Percentiles rank a stretch among this genome's conserved stretches.
Conservation (phyloP, 1,139 yeast genomes). For the Insectozyma bohioensis region DNA sequence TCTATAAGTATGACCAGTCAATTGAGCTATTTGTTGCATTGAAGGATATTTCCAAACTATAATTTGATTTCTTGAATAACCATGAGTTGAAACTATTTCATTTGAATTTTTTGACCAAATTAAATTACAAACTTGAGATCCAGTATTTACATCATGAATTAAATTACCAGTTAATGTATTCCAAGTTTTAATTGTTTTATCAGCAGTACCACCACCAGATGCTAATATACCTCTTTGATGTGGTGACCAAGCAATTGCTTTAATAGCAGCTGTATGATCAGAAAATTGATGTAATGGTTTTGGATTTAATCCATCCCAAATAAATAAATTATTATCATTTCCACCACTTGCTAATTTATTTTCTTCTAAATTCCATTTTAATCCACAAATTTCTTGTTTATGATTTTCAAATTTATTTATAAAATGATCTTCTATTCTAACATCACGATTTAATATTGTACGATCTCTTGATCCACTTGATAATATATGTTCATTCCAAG, state of each 20-base stretch:
- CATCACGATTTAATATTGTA: slow-evolving; percentile 85
- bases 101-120: slow-evolving; percentile 92
- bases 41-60: slow-evolving; percentile 94
- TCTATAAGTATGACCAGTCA: slow-evolving; percentile 92
- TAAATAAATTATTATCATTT: slow-evolving; percentile 79
- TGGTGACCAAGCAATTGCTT: slow-evolving; percentile 97
- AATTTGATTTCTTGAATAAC: slow-evolving; percentile 87
- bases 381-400: slow-evolving; percentile 94
- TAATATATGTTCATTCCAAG: slow-evolving; percentile 92
- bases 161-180: slow-evolving; percentile 78
- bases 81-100: slow-evolving; percentile 93
- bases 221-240: slow-evolving; percentile 93
- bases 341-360: slow-evolving; percentile 91
- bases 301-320: slow-evolving; percentile 82
- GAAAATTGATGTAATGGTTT: slow-evolving; percentile 71
- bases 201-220: slow-evolving; percentile 97
- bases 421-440: slow-evolving; percentile 81
- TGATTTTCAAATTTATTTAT: slow-evolving; percentile 72
- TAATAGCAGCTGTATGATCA: slow-evolving; percentile 93
- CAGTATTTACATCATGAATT: slow-evolving; percentile 81
- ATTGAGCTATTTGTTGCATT: slow-evolving; percentile 89
- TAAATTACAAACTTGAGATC: slow-evolving; percentile 93
- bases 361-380: slow-evolving; percentile 89
- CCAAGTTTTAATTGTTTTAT: slow-evolving; percentile 89
- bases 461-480: slow-evolving; percentile 89